Evolutionary conservation across 352 stramenopile genomes (phyloP).

Genomic region (Globisporangium barbulae): DNA sequence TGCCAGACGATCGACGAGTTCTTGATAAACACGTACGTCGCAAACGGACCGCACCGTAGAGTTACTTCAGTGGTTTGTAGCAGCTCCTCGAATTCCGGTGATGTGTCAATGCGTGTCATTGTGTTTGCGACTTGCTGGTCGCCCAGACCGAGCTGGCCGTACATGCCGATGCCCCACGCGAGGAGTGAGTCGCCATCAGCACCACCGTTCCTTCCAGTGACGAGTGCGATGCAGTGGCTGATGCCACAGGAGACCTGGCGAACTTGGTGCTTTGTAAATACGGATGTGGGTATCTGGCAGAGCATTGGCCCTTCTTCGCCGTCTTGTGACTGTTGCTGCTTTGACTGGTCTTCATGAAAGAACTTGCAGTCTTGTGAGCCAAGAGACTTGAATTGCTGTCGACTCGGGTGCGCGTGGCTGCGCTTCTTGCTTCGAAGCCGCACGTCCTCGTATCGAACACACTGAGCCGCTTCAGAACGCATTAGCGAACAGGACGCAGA

Average conservation of each 20-base stretch:
- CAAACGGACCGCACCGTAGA: conserved; percentile 34
- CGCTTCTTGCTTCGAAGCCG: conserved; percentile 15
- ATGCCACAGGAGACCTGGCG: conserved; percentile 34
- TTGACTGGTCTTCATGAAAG: not conserved
- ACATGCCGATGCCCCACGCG: conserved; percentile 35
- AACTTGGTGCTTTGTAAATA: conserved; percentile 13
- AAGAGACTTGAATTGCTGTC: conserved; percentile 21
- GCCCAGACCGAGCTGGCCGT: conserved; percentile 46
- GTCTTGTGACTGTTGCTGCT: not conserved
- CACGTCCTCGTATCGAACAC: conserved; percentile 23
- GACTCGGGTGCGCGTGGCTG: conserved; percentile 17
- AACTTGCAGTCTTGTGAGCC: conserved; percentile 6
- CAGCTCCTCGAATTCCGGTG: conserved; percentile 13
- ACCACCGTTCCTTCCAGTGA: not conserved
- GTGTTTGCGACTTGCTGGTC: conserved; percentile 16
- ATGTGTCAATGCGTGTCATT: conserved; percentile 22
- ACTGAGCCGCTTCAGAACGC: not conserved
- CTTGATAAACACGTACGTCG: conserved; percentile 25
- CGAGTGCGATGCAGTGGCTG: conserved; percentile 37
- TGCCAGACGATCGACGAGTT: conserved; percentile 25
- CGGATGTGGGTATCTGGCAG: not conserved
- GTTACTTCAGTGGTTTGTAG: conserved; percentile 7
- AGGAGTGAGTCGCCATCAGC: conserved; percentile 15
- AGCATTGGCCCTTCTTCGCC: not conserved
- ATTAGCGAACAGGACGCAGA: not conserved